Evolutionary conservation across 306 rosid species (phyloP), one percentile per base, ranked within the genome.

Genomic region (Lathyrus sativus): DNA sequence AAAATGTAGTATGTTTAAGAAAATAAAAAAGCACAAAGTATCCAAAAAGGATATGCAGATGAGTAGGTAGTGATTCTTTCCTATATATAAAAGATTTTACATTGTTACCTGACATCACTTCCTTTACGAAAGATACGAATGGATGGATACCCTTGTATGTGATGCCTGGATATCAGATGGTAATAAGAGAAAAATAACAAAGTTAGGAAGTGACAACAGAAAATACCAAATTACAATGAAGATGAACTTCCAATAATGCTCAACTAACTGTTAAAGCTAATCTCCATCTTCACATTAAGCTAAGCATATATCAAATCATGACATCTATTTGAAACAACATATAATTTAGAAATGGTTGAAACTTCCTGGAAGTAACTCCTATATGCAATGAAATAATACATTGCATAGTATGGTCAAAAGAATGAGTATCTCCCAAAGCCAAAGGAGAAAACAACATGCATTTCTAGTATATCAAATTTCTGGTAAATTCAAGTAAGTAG

Each of bases 131-230:
- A 95, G 78, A 95, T 90, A 72, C 99, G 99, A 73, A 95, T 85
- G 4, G 99, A 90, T 65, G 99, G 99, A 83, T 95, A 95, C 59
- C 97, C 99, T 83, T 95, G 99, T 76, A 95, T 85, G 81, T 95
- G 99, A 84, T 95, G 67, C 89, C 99, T 95, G 87, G 71, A 81
- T 69, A 80, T 72, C 66, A 4, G 48, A 17, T 26, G 50, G 41
- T 42, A 33, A 51, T 3, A n/a, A 13, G 45, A 73, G n/a, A 62
- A 19, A 48, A 54, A 38, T 24, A 61, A 55, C 22, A 44, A 74
- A 44, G 56, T 22, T 73, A 58, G 55, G 14, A 64, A 42, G 44
- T 50, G 49, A 67, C 10, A 46, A 53, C 43, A 53, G 50, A 33
- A 60, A 35, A 46, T 60, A 54, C 62, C 42, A 66, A 71, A 62